Percentiles rank a stretch among this genome's conserved stretches.
These are phyloP conservation scores for Clathrospora elynae DNA, from an alignment of 2,329 filamentous ascomycete species.

Conservation along the genomic window DNA sequence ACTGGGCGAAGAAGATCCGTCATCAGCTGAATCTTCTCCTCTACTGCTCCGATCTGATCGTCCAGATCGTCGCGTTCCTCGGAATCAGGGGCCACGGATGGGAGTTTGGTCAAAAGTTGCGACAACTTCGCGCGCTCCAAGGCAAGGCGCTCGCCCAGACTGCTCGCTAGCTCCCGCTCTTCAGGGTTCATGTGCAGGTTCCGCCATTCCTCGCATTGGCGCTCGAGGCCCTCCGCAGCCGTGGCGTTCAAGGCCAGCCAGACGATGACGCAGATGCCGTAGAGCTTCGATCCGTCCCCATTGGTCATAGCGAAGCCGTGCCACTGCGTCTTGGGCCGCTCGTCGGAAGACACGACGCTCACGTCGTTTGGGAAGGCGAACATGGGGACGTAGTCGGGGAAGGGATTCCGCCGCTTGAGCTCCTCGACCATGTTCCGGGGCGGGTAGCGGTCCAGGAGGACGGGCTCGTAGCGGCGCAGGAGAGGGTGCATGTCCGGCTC, in stretches of 20 bases:
- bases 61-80: conserved; percentile 81
- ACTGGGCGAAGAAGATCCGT: conserved; percentile 91
- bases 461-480: conserved; percentile 91
- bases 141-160: conserved; percentile 85
- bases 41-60: conserved; percentile 91
- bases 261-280: conserved; percentile 87
- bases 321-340: conserved; percentile 94
- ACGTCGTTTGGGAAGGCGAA: conserved; percentile 99
- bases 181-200: conserved; percentile 79
- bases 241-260: conserved; percentile 87
- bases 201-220: conserved; percentile 60
- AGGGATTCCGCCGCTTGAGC: conserved; percentile 76
- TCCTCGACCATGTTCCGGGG: conserved; percentile 82
- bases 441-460: conserved; percentile 93
- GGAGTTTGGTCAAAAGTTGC: conserved; percentile 80
- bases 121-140: conserved; percentile 88
- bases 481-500: conserved; percentile 95
- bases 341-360: conserved; percentile 92
- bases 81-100: conserved; percentile 79
- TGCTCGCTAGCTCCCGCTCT: conserved; percentile 89
- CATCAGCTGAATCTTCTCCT: conserved; percentile 97
- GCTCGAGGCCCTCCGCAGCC: conserved; percentile 82
- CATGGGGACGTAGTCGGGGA: conserved; percentile 98
- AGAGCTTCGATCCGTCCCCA: conserved; percentile 86
- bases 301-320: conserved; percentile 98